A percentile compares a stretch with the other conserved stretches of the same genome.
These are phyloP conservation scores for Mucor mucedo DNA, from an alignment of 371 early-diverging fungal species.

Conservation along the genomic window DNA sequence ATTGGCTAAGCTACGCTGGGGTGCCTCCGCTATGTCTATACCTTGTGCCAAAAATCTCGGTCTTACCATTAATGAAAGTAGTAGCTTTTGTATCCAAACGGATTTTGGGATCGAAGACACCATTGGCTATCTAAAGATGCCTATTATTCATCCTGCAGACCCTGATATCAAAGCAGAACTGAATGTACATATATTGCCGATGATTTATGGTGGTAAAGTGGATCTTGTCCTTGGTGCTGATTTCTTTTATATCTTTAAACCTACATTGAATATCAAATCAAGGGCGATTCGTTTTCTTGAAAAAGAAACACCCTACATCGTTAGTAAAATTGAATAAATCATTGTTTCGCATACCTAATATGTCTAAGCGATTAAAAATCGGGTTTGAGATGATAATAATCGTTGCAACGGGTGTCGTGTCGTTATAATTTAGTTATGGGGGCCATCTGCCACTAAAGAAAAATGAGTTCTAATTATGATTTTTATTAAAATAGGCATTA, in stretches of 20 bases:
- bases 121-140: constrained; percentile 24
- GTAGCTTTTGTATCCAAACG: constrained; percentile 23
- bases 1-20: constrained; percentile 37
- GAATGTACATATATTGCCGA: constrained; percentile 32
- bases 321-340: constrained; percentile 3
- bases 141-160: constrained; percentile 28
- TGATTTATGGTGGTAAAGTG: constrained; percentile 33
- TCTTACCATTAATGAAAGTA: constrained; percentile 5
- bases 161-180: constrained; percentile 16
- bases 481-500: no score
- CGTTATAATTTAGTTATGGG: no score
- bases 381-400: no score
- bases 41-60: constrained; percentile 23
- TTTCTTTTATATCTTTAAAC: constrained; percentile 32
- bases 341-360: not conserved
- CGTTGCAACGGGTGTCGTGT: no score
- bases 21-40: constrained; percentile 32
- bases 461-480: no score
- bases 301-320: constrained; percentile 29
- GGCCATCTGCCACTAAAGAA: no score
- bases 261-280: constrained; percentile 28
- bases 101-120: constrained; percentile 33
- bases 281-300: constrained; percentile 25
- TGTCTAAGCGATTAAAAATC: no score
- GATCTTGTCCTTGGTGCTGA: constrained; percentile 42